Evolutionary conservation across 2,329 filamentous ascomycete species (phyloP), one percentile per base, ranked within the genome.

Genomic region (Fusarium continuum): DNA sequence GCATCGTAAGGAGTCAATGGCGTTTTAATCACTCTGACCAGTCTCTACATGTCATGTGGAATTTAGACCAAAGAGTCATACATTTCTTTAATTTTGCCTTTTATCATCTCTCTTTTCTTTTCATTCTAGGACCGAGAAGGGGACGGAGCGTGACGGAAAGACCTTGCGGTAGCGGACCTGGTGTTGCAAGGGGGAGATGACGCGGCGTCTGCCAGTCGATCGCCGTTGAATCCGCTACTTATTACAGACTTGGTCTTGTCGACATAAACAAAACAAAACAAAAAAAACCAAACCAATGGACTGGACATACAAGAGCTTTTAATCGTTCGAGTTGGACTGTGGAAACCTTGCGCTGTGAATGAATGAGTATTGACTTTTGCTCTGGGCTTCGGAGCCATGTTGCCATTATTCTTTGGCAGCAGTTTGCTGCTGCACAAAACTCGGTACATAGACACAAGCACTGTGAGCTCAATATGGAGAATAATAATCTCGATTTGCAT

Each of bases 1-100:
- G 83, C 83, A 85, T 85, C 79, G 82, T 84, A 81, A 73, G 83
- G 82, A 81, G 83, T 84, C 80, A 74, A 68, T 59, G 83, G 83
- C 80, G 82, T 85, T 83, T n/a, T 77, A 70, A 71, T 74, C 70
- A 73, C 71, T 77, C 73, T 76, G 68, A 71, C 68, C 69, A 66
- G 70, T 73, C 73, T 72, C 67, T 73, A 71, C 73, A 71, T 71
- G 68, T 75, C 70, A 72, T 70, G 70, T 66, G 72, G 73, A 70
- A 74, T 73, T 73, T 73, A 73, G 70, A 73, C 72, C 70, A 69
- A 64, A 70, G 70, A 71, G 72, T 75, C 72, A 69, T 74, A 75
- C 71, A 74, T 76, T 69, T 76, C 73, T 68, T 72, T 76, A 76
- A 75, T 76, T 16, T 66, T 65, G 58, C 68, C 67, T 52, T 58